These are phyloP conservation scores for Immersiella caudata DNA, from an alignment of 495 filamentous ascomycete genomes.

Conservation along the genomic window DNA sequence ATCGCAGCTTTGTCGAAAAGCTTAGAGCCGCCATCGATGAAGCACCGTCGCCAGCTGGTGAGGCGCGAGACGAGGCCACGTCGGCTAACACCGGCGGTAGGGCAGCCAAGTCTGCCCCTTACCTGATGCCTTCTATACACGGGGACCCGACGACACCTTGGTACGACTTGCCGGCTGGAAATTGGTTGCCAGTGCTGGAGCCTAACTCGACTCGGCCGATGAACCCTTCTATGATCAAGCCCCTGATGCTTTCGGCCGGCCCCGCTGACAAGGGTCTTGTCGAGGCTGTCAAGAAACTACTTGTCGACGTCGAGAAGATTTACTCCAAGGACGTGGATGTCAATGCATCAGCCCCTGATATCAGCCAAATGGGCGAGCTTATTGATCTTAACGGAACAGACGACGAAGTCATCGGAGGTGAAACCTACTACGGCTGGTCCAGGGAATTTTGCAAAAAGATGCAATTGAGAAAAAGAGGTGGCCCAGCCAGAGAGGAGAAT, in stretches of 20 bases:
- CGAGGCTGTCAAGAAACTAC: constrained; percentile 65
- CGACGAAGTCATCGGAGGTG: constrained; percentile 61
- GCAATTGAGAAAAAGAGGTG: constrained; percentile 60
- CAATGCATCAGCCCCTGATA: constrained; percentile 50
- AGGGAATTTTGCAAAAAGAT: constrained; percentile 78
- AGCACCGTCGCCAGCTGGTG: constrained; percentile 31
- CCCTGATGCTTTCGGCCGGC: constrained; percentile 71
- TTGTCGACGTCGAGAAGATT: constrained; percentile 68
- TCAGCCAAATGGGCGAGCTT: constrained; percentile 74
- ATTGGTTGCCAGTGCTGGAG: constrained; percentile 75
- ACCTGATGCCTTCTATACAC: constrained; percentile 72
- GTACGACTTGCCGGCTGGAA: constrained; percentile 85
- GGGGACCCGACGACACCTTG: constrained; percentile 75
- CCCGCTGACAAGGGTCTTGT: constrained; percentile 70
- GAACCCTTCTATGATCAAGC: constrained; percentile 69
- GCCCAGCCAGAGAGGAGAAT: constrained; percentile 4
- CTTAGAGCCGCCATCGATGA: constrained; percentile 61
- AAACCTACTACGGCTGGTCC: constrained; percentile 89
- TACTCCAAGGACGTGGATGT: constrained; percentile 47
- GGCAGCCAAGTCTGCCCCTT: constrained; percentile 60
- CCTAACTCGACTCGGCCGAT: constrained; percentile 75
- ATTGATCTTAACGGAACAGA: constrained; percentile 62
- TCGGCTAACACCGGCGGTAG: constrained; percentile 23
- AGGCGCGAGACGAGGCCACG: constrained; percentile 6
- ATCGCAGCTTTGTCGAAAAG: constrained; percentile 58